Evolutionary conservation across 148 eudicot genomes (phyloP), one percentile per base, ranked within the genome.

Genomic region (Cornus florida): DNA sequence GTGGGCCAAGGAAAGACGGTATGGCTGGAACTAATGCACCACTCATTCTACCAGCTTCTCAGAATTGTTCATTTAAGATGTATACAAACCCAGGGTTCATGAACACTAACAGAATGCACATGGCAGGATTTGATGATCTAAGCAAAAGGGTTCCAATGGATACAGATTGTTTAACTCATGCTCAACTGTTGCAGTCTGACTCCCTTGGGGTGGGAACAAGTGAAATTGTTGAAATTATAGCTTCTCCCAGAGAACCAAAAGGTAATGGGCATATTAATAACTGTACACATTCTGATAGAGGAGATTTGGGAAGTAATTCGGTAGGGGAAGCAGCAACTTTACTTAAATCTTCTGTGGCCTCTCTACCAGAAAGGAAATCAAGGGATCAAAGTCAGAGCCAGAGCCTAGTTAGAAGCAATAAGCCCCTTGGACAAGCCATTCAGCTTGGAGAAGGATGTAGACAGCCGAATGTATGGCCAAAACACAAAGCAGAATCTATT

Each of bases 351-450:
- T 39, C 80, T 56, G 74, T 62, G 46, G 71, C 78, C 68, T 75
- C 87, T 72, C 59, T 84, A 43, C 65, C 88, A 28, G 88, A 86
- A 74, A 85, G 86, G 78, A 83, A 79, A 32, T 56, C 78, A 75
- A 86, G 84, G 68, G 92, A 87, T 62, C 83, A 66, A 79, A 89
- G 87, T 75, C 89, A 84, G 24, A 62, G 23, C 75, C 80, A 89
- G 82, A 92, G 97, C 79, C 76, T 95, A 74, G 97, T 93, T 50
- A 88, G 86, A 74, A 76, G 97, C 67, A 92, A 90, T 84, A 97
- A 92, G 62, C 92, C 98, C 10, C 97, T 95, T 81, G 98, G 97
- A 28, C 94, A 88, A 76, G 94, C 93, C 38, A 90, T 95, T 83
- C 96, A 95, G 86, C 98, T 92, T 70, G 87, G 93, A 31, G 97